A percentile compares a stretch with the other conserved stretches of the same genome.
Conservation (phyloP, 768 basidiomycete genomes). For the Mycena capillaripes region DNA sequence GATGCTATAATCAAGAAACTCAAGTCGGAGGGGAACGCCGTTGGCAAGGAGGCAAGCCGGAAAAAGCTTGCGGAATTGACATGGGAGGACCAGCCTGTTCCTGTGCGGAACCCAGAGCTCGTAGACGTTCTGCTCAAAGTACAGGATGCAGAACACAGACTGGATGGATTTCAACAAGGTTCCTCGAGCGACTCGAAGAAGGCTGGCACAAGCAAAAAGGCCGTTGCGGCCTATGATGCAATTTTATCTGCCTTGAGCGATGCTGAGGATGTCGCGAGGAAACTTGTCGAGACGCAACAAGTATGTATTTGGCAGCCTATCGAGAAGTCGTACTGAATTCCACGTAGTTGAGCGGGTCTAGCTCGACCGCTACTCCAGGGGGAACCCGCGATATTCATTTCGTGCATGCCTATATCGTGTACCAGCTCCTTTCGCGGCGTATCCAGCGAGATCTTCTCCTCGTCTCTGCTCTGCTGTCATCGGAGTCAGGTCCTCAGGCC, state of each 20-base stretch:
- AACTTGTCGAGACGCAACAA: conserved; percentile 88
- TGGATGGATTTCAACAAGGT: conserved; percentile 57
- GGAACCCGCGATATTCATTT: conserved; percentile 84
- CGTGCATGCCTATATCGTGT: conserved; percentile 88
- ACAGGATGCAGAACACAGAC: conserved; percentile 78
- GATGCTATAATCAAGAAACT: conserved; percentile 68
- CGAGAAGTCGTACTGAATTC: conserved; percentile 18
- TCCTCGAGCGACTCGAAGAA: conserved; percentile 46
- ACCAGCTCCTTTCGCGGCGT: conserved; percentile 88
- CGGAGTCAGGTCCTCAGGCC: conserved; percentile 49
- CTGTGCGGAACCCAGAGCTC: conserved; percentile 91
- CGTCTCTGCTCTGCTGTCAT: conserved; percentile 71
- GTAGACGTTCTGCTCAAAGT: conserved; percentile 89
- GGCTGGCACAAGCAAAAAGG: conserved; percentile 70
- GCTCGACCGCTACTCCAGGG: conserved; percentile 49
- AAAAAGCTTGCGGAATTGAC: conserved; percentile 70
- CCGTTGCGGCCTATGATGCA: conserved; percentile 90
- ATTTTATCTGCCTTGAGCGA: conserved; percentile 89
- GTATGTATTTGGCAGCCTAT: conserved; percentile 42
- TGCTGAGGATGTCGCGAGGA: conserved; percentile 87
- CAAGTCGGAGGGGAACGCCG: conserved; percentile 55
- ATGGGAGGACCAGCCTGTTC: conserved; percentile 90
- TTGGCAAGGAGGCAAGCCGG: conserved; percentile 54
- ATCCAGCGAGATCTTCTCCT: conserved; percentile 92
- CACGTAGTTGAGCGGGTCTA: conserved; percentile 57